Evolutionary conservation across 2,329 filamentous ascomycete genomes (phyloP).

Genomic region (Septoria linicola): DNA sequence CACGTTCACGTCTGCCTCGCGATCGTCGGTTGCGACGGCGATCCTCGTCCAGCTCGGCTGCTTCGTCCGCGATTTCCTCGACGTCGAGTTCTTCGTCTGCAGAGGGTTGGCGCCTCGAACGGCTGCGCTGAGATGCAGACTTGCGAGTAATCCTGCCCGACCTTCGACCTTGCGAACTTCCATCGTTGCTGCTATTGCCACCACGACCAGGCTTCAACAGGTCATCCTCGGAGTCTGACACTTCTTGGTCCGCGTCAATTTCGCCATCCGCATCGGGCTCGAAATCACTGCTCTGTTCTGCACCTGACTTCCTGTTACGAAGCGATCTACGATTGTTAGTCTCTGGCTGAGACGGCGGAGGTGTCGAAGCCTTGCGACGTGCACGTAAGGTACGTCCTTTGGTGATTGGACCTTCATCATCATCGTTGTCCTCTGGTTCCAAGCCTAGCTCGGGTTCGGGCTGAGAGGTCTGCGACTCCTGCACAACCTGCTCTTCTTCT

Average conservation of each 20-base stretch:
- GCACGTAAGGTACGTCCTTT: constrained; percentile 43
- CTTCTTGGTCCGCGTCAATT: constrained; percentile 54
- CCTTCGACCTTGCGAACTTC: constrained; percentile 43
- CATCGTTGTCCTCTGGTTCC: constrained; percentile 51
- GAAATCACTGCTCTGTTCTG: constrained; percentile 63
- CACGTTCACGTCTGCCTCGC: constrained; percentile 36
- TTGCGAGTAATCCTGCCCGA: constrained; percentile 53
- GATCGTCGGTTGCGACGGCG: constrained; percentile 43
- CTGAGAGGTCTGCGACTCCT: constrained; percentile 41
- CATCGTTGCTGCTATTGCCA: constrained; percentile 50
- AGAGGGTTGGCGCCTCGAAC: constrained; percentile 45
- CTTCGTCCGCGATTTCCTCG: constrained; percentile 55
- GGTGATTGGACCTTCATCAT: constrained; percentile 55
- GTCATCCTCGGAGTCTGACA: constrained; percentile 51
- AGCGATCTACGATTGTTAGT: constrained; percentile 42
- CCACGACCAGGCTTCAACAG: constrained; percentile 44
- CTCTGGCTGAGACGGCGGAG: constrained; percentile 37
- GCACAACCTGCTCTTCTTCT: constrained; percentile 45
- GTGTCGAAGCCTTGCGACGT: constrained; percentile 35
- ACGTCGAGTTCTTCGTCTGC: constrained; percentile 49
- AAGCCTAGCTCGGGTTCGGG: constrained; percentile 1
- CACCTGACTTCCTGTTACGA: constrained; percentile 43
- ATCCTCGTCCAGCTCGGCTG: constrained; percentile 57
- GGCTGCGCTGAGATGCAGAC: constrained; percentile 48
- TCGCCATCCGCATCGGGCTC: constrained; percentile 59